These are phyloP conservation scores for Endoconidiophora laricicola DNA, from an alignment of 2,329 filamentous ascomycete species.

Conservation along the genomic window DNA sequence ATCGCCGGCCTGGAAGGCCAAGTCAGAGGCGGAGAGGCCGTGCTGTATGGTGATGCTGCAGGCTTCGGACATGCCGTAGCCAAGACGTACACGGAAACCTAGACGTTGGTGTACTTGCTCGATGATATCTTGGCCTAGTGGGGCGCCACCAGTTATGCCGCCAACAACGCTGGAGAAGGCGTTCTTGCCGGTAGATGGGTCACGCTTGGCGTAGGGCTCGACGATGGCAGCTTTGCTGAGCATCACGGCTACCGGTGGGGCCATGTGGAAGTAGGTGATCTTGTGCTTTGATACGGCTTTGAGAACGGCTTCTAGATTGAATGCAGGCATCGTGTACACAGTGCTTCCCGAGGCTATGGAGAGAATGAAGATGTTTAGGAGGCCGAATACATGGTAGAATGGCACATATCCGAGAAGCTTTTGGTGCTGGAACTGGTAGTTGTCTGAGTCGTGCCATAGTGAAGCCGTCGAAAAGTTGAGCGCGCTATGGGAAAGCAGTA, in stretches of 20 bases:
- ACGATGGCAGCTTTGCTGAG: conserved; percentile 55
- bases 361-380: conserved; percentile 39
- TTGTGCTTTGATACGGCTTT: conserved; percentile 40
- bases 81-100: conserved; percentile 37
- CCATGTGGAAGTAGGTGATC: conserved; percentile 49
- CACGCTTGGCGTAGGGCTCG: conserved; percentile 36
- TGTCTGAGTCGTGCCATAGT: conserved; percentile 33
- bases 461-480: conserved; percentile 39
- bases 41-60: conserved; percentile 48
- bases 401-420: conserved; percentile 48
- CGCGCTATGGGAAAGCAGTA: conserved; percentile 53
- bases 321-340: conserved; percentile 54
- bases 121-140: conserved; percentile 37
- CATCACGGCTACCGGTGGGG: conserved; percentile 54
- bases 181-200: conserved; percentile 22
- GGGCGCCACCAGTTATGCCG: conserved; percentile 47
- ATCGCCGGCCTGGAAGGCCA: conserved; percentile 36
- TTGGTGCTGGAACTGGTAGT: conserved; percentile 22
- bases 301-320: conserved; percentile 51
- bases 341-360: conserved; percentile 34
- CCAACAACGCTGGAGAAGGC: conserved; percentile 40
- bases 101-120: conserved; percentile 43
- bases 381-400: conserved; percentile 50
- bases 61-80: conserved; percentile 60
- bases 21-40: conserved; percentile 32